A percentile compares a stretch with the other conserved stretches of the same genome.
phyloP scores from a whole-genome alignment of 192 early-diverging fungal genomes.

The Borealophlyctis nickersoniae region DNA sequence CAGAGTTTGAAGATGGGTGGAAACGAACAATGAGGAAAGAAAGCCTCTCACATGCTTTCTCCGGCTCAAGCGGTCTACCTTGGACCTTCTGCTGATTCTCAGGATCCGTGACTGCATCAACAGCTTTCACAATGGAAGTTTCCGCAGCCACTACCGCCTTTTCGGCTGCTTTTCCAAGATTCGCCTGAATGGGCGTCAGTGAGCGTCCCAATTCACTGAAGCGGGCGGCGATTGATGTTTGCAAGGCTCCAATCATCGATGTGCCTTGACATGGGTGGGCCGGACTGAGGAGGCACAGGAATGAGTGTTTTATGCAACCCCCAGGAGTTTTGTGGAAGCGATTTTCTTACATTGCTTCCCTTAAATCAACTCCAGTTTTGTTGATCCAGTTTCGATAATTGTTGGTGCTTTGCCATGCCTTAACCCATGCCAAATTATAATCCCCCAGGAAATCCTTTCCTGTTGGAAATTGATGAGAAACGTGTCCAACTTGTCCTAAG shows the following conservation, averaged over 20 bases:
- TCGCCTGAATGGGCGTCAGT: constrained; percentile 25
- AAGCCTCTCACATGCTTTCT: neutral
- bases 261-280: constrained; percentile 44
- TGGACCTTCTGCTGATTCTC: constrained; percentile 19
- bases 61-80: constrained; percentile 8
- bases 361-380: constrained; percentile 22
- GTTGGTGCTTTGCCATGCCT: constrained; percentile 63
- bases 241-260: constrained; percentile 27
- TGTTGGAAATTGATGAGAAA: constrained; percentile 8
- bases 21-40: neutral
- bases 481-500: neutral
- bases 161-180: constrained; percentile 12
- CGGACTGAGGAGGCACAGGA: constrained; percentile 16
- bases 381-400: constrained; percentile 67
- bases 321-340: no score
- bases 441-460: constrained; percentile 60
- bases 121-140: constrained; percentile 9
- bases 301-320: neutral
- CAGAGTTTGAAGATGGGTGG: neutral
- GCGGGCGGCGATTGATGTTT: constrained; percentile 26
- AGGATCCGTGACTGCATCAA: constrained; percentile 20
- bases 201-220: constrained; percentile 26
- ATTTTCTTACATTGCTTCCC: constrained; percentile 6
- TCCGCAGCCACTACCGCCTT: constrained; percentile 3
- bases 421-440: constrained; percentile 61